Base-by-base conservation (phyloP, 2,329 filamentous ascomycete genomes). In the Botrytis sinoallii region DNA sequence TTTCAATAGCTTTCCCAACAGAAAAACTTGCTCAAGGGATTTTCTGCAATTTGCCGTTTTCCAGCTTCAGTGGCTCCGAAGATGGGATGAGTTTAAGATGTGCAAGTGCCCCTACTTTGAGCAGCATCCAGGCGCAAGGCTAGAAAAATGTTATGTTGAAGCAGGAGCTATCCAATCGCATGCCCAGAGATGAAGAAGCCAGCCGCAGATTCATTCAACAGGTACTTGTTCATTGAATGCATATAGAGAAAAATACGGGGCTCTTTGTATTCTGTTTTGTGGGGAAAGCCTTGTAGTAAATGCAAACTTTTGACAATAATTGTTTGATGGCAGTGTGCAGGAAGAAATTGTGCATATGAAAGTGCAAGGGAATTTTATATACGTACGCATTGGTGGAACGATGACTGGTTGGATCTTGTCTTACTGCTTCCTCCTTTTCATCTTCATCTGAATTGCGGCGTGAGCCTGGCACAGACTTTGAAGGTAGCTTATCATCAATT, bases 381-480 rank as follows among this genome's bases (percentile, higher is more conserved):
- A 94, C 93, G 90, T 89, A 96, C 93, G 91, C 89, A 82, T 93
- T 92, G 69, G 89, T 90, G 66, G 92, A 89, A 73, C 93, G 88
- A 80, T 93, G 92, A 78, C 91, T 91, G 52, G 90, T 90, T n/a
- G 89, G 86, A 78, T 91, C 87, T 81, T 91, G 87, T 76, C 90
- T 86, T 79, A 92, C 88, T 76, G 91, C 89, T 78, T 92, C 90
- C 80, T 94, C 92, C 80, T 95, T 94, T 79, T 97, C 93, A 78
- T 95, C 93, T 77, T 95, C 92, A 81, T 98, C 92, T 71, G 95
- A 98, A 81, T 97, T 97, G 77, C 95, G 92, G 77, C 95, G 89
- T 75, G 95, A 96, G 44, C 89, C 91, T 65, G 95, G 94, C 69
- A 97, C 91, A 40, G 95, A 98, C 78, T 94, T 92, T 20, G 94